Conservation (phyloP, 805 yeast species). For the Hanseniaspora clermontiae region DNA sequence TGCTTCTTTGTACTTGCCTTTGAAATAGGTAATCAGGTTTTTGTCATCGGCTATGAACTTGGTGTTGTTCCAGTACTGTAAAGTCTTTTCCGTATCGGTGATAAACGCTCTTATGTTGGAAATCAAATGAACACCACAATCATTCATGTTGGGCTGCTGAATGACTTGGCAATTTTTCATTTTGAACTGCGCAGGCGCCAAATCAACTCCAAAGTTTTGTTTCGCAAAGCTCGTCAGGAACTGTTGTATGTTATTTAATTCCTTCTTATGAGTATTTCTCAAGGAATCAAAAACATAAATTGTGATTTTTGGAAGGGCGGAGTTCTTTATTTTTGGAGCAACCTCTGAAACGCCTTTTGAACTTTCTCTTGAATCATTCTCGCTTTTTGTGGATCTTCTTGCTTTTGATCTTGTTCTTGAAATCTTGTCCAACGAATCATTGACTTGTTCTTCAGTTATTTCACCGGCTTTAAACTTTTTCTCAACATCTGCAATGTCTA, state of each 20-base stretch:
- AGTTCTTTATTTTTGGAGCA: background rate
- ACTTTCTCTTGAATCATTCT: background rate
- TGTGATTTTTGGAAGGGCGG: slow-evolving; percentile 22
- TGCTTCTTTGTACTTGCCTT: slow-evolving; percentile 18
- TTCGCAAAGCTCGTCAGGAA: slow-evolving; percentile 58
- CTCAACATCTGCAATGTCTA: background rate
- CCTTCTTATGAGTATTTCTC: slow-evolving; percentile 39
- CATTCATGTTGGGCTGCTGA: slow-evolving; percentile 75
- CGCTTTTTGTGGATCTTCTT: background rate
- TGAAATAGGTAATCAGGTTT: slow-evolving; percentile 23
- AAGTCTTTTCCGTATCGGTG: slow-evolving; percentile 36
- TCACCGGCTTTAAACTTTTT: background rate
- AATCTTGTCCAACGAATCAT: background rate
- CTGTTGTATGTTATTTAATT: slow-evolving; percentile 41
- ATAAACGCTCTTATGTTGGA: slow-evolving; percentile 55
- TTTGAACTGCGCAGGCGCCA: slow-evolving; percentile 38
- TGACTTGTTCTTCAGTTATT: background rate
- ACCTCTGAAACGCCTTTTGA: background rate
- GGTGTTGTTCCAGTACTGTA: slow-evolving; percentile 35
- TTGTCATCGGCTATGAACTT: background rate
- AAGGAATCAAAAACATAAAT: slow-evolving; percentile 68
- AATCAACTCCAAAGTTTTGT: slow-evolving; percentile 41
- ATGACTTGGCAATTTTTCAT: slow-evolving; percentile 51
- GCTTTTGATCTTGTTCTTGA: background rate
- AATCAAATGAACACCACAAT: slow-evolving; percentile 88